These are phyloP conservation scores for Barnettozyma wickerhamii DNA, from an alignment of 805 yeast species.

Conservation along the genomic window DNA sequence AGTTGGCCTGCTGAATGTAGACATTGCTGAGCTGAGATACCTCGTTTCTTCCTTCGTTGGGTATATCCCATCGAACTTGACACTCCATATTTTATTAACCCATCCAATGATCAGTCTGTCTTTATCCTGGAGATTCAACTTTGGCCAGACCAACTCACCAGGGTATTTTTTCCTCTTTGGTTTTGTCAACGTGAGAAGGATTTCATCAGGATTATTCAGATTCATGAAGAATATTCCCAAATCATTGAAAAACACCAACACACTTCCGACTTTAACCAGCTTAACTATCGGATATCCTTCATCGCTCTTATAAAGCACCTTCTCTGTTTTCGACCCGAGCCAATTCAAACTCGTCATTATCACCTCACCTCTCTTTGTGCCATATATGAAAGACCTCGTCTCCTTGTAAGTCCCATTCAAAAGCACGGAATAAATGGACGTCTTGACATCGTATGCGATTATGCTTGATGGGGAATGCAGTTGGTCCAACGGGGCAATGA, in stretches of 20 bases:
- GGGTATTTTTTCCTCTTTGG: conserved; percentile 48
- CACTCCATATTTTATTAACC: conserved; percentile 73
- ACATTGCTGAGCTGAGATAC: conserved; percentile 33
- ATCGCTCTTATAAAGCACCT: conserved; percentile 43
- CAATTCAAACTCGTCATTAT: conserved; percentile 73
- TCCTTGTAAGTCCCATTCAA: conserved; percentile 64
- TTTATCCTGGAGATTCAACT: conserved; percentile 58
- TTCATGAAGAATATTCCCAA: conserved; percentile 70
- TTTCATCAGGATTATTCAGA: conserved; percentile 38
- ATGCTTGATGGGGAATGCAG: conserved; percentile 17
- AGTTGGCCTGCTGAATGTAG: conserved; percentile 45
- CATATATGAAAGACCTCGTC: conserved; percentile 68
- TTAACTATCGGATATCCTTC: conserved; percentile 69
- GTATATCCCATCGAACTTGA: conserved; percentile 38
- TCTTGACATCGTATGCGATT: conserved; percentile 71
- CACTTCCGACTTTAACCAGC: conserved; percentile 56
- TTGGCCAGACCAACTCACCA: conserved; percentile 83
- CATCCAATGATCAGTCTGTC: conserved; percentile 76
- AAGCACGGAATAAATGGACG: conserved; percentile 87
- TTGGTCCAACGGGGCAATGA: conserved; percentile 58
- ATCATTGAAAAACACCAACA: conserved; percentile 82
- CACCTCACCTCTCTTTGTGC: conserved; percentile 87
- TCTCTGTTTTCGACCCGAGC: conserved; percentile 80
- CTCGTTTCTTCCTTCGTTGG: conserved; percentile 7
- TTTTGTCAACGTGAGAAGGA: conserved; percentile 48